Conservation (phyloP, 2,329 filamentous ascomycete genomes). For the Alternaria gaisen region DNA sequence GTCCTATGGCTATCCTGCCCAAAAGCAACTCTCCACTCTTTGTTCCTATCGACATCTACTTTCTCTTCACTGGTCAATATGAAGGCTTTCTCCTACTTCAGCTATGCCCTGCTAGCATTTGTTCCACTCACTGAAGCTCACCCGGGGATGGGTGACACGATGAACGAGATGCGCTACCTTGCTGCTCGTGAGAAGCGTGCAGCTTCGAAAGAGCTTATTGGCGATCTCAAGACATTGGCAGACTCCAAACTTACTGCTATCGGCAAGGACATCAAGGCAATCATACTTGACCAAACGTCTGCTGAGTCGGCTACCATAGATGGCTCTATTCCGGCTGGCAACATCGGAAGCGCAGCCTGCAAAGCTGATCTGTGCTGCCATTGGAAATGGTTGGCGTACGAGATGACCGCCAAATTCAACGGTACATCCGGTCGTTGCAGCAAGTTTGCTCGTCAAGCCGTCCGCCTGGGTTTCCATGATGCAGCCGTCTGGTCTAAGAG, state of each 20-base stretch:
- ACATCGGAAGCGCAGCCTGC: constrained; percentile 45
- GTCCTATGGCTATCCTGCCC: background rate
- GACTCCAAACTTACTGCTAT: constrained; percentile 43
- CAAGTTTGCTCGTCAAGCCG: constrained; percentile 43
- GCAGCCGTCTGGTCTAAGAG: constrained; percentile 45
- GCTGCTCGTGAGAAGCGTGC: constrained; percentile 32
- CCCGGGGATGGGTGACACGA: constrained; percentile 41
- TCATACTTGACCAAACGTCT: constrained; percentile 37
- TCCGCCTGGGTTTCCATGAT: constrained; percentile 48
- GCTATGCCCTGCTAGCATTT: constrained; percentile 29
- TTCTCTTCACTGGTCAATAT: constrained; percentile 7
- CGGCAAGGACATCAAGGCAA: constrained; percentile 47
- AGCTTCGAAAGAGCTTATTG: constrained; percentile 45
- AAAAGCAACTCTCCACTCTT: background rate
- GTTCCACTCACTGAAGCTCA: constrained; percentile 28
- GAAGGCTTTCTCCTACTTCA: constrained; percentile 23
- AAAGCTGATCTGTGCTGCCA: constrained; percentile 47
- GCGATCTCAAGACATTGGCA: constrained; percentile 45
- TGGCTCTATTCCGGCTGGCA: constrained; percentile 36
- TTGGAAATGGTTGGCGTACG: constrained; percentile 48
- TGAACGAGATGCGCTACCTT: constrained; percentile 29
- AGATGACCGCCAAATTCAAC: constrained; percentile 47
- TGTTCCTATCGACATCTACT: background rate
- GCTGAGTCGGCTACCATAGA: constrained; percentile 35
- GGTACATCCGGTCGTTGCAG: constrained; percentile 46